phyloP scores from a whole-genome alignment of 345 rosid species.

The Salix udensis region DNA sequence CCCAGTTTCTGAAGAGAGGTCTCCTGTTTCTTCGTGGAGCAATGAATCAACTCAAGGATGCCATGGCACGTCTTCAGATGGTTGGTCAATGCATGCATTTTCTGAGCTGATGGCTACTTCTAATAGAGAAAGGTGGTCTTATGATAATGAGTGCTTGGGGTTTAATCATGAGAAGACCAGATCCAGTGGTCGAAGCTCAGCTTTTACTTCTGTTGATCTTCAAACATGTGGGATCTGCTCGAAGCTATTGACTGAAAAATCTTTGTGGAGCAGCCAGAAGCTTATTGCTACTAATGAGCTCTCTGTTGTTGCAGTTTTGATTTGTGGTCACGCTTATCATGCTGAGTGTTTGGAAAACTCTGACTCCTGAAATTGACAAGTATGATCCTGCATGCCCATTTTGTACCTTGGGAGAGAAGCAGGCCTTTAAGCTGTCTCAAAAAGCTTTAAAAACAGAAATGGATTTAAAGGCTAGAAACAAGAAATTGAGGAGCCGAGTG shows the following conservation, averaged over 20 bases:
- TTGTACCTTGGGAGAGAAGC: constrained; percentile 85
- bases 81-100: constrained; percentile 80
- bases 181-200: constrained; percentile 38
- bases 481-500: constrained; percentile 62
- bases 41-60: constrained; percentile 54
- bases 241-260: constrained; percentile 70
- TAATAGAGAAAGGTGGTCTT: constrained; percentile 53
- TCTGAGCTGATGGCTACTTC: constrained; percentile 77
- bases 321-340: constrained; percentile 94
- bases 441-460: constrained; percentile 72
- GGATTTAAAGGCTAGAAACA: constrained; percentile 63
- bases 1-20: constrained; percentile 41
- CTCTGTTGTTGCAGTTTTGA: constrained; percentile 67
- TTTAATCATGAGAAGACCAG: constrained; percentile 46
- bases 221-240: constrained; percentile 88
- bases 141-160: constrained; percentile 51
- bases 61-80: constrained; percentile 64
- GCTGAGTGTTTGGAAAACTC: constrained; percentile 92
- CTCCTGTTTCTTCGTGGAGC: constrained; percentile 46
- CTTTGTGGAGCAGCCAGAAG: constrained; percentile 74
- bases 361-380: constrained; percentile 73
- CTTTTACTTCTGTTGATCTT: constrained; percentile 44
- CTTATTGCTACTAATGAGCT: constrained; percentile 57
- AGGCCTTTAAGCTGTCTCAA: constrained; percentile 64
- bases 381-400: constrained; percentile 92